Evolutionary conservation across 2,329 filamentous ascomycete genomes (phyloP), one percentile per base, ranked within the genome.

Genomic region (Rhexocercosporidium sp.): DNA sequence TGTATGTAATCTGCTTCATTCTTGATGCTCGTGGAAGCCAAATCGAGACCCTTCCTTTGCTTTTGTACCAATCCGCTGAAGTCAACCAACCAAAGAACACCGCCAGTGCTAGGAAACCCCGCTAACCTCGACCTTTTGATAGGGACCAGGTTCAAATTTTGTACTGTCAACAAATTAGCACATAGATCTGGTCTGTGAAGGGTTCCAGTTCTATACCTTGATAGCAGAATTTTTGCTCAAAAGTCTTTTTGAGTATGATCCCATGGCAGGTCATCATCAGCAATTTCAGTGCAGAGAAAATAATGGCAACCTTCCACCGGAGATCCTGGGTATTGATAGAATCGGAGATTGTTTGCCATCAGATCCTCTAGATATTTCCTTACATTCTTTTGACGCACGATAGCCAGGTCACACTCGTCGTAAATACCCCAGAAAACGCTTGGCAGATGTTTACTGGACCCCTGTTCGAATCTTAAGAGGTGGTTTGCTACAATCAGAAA

Each of bases 231-330:
- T 37, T 37, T 7, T 6, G 12, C 22, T 51, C 22, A 29, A 25
- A 51, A 27, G 25, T 51, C 47, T 16, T 16, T 29, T 18, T 64
- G 39, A 11, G 61, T 57, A n/a, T 49, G 11, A 47, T 68, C 59
- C 69, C 69, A 70, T 3, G 69, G 69, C 5, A 70, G 37, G 12
- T 68, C 66, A 6, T 65, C 64, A 47, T 69, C 64, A 3, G 46
- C 25, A 29, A 70, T 39, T 25, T 57, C 14, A 6, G 39, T 27
- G 46, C 64, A 71, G 2, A 68, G 62, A 22, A 69, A 71, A 25
- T 47, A 18, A 18, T 62, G 8, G n/a, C 22, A 18, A 22, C 25
- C 49, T 22, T 44, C 39, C 12, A 41, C 53, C 5, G 34, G 29
- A 14, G 12, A 16, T 14, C 18, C 11, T 12, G 37, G 2, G 1